Evolutionary conservation across 306 rosid genomes (phyloP).

Genomic region (Gillenia trifoliata): DNA sequence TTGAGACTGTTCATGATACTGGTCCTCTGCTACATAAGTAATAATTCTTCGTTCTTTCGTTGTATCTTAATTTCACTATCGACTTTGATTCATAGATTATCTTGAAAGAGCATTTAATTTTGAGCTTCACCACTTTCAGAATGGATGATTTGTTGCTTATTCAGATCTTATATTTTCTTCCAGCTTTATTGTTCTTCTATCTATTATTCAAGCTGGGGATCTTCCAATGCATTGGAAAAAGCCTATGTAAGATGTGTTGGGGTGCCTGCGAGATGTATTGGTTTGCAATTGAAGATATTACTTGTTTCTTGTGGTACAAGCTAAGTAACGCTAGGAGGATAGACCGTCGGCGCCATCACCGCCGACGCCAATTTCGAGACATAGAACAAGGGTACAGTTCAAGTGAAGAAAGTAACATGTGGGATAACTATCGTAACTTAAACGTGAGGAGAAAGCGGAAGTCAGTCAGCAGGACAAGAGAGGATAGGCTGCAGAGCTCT

Average conservation of each 20-base stretch:
- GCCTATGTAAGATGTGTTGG: slow-evolving; percentile 48
- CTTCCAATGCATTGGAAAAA: slow-evolving; percentile 47
- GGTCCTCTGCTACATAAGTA: not conserved
- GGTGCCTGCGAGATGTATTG: slow-evolving; percentile 39
- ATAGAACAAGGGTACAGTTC: slow-evolving; percentile 38
- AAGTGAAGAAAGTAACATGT: slow-evolving; percentile 14
- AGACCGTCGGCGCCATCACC: slow-evolving; percentile 16
- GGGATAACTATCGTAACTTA: not conserved
- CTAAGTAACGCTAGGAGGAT: slow-evolving; percentile 39
- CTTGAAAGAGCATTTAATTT: not conserved
- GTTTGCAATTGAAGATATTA: slow-evolving; percentile 32
- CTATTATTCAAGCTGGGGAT: slow-evolving; percentile 46
- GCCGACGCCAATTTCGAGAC: slow-evolving; percentile 21
- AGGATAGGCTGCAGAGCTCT: not conserved
- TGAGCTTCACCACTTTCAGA: not conserved
- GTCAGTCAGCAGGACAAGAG: slow-evolving; percentile 18
- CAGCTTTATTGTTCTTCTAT: slow-evolving; percentile 31
- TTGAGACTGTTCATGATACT: not conserved
- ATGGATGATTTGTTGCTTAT: not conserved
- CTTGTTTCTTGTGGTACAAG: slow-evolving; percentile 43
- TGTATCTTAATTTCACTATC: not conserved
- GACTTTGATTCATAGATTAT: not conserved
- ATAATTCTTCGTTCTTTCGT: not conserved
- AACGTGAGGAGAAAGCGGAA: slow-evolving; percentile 16
- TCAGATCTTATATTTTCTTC: not conserved